A percentile compares a stretch with the other conserved stretches of the same genome.
Conservation (phyloP, 345 rosid genomes). For the Syzygium aqueum region DNA sequence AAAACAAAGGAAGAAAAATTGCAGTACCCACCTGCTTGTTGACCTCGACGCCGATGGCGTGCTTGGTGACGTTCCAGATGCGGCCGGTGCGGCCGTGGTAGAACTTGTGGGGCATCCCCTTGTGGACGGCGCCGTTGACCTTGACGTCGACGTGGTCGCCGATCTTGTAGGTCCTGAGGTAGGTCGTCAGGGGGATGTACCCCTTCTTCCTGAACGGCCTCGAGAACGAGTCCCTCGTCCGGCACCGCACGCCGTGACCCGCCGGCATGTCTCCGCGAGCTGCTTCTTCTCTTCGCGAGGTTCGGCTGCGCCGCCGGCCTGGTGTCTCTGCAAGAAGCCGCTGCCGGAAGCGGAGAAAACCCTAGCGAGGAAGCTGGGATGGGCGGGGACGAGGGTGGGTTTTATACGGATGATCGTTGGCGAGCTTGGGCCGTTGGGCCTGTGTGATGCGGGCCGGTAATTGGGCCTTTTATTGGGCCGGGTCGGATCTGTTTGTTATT, state of each 20-base stretch:
- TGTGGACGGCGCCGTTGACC: constrained; percentile 73
- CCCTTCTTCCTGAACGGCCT: constrained; percentile 80
- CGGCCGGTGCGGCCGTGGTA: constrained; percentile 80
- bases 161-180: constrained; percentile 54
- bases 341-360: not conserved
- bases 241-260: constrained; percentile 56
- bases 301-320: not conserved
- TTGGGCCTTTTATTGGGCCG: not conserved
- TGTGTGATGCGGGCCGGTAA: too few relatives aligned
- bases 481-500: not conserved
- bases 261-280: constrained; percentile 46
- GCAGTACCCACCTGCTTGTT: constrained; percentile 52
- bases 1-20: not conserved
- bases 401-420: not conserved
- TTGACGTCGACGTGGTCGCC: constrained; percentile 62
- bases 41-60: constrained; percentile 69
- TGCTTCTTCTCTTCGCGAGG: not conserved
- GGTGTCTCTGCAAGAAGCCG: too few relatives aligned
- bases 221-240: constrained; percentile 60
- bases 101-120: constrained; percentile 85
- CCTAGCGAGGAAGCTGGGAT: not conserved
- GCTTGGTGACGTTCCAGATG: constrained; percentile 78
- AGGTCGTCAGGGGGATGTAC: constrained; percentile 57
- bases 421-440: not conserved
- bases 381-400: not conserved